These are phyloP conservation scores for Calonectria naviculata DNA, from an alignment of 2,329 filamentous ascomycete genomes.

Conservation along the genomic window DNA sequence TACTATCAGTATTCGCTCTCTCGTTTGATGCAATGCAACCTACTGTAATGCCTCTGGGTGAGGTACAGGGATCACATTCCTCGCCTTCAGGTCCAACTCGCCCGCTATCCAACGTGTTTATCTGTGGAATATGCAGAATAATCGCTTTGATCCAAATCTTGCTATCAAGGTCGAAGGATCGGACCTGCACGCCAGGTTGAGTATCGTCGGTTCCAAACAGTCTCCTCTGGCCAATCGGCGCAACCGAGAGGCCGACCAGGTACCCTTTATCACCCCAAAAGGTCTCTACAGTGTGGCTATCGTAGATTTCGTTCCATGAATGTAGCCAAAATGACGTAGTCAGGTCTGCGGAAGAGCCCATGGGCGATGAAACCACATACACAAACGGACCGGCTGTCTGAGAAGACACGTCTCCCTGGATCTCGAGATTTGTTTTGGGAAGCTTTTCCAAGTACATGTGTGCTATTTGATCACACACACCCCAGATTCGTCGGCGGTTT, in stretches of 20 bases:
- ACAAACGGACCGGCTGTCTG: neutral
- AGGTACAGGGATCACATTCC: neutral
- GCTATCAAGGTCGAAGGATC: neutral
- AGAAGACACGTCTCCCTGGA: neutral
- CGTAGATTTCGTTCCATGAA: neutral
- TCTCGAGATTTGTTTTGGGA: neutral
- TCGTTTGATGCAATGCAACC: too few relatives aligned
- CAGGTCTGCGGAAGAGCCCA: neutral
- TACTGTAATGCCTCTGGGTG: neutral
- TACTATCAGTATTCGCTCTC: neutral
- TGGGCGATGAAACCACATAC: neutral
- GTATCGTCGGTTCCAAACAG: neutral
- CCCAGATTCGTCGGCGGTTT: conserved; percentile 4
- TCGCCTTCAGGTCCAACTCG: neutral
- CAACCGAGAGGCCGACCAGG: neutral
- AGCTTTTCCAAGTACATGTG: neutral
- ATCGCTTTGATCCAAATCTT: neutral
- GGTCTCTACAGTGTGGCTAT: neutral
- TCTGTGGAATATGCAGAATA: neutral
- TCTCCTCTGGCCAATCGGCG: neutral
- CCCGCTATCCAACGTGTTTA: neutral
- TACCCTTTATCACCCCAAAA: neutral
- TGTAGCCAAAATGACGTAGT: neutral
- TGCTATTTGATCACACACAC: neutral
- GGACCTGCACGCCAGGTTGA: neutral